Base-by-base conservation (phyloP, 352 stramenopile species). In the Globisporangium canariense region DNA sequence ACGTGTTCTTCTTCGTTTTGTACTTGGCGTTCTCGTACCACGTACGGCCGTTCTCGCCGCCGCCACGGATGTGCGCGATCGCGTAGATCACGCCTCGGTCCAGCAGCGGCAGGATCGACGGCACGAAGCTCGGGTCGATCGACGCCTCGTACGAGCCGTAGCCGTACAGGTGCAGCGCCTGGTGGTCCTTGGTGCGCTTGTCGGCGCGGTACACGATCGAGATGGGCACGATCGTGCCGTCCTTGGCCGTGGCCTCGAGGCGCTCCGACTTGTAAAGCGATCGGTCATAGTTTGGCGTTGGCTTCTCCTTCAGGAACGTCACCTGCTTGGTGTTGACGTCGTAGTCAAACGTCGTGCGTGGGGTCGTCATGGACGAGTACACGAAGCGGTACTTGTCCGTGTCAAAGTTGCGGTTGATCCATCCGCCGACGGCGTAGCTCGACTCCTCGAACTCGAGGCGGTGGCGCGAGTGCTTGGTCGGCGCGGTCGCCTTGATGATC, bases 11-110 rank as follows among this genome's bases (percentile, higher is more conserved):
- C 81, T 99, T 99, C 54, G 85, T 92, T 59, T 98, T 86, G 76
- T 98, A 99, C 75, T 99, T 99, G 62, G 90, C 95, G 62, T 86
- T 83, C 65, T 98, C 85, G 68, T 99, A 99, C 97, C 97, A 99
- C 34, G 88, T 89, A 50, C 96, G 81, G n/a, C 97, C 97, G 82
- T 98, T 98, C 76, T 99, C 97, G 59, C 94, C 96, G 62, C 97
- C 97, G 50, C 97, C 97, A 60, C 97, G 84, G 65, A 99, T 96
- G 81, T 99, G 97, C 51, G 97, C 97, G 58, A 99, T 97, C 1
- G 86, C 96, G 73, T 98, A 99, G 46, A 99, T 89, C 32, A 99
- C 88, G 51, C 97, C 97, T 53, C 97, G 83, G 74, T 99, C 95
- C 32, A 99, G 77, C 47, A 99, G 66, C 32, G 97, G 82, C 14